These are phyloP conservation scores for Ogataea wickerhamii DNA, from an alignment of 805 yeast genomes.

Conservation along the genomic window DNA sequence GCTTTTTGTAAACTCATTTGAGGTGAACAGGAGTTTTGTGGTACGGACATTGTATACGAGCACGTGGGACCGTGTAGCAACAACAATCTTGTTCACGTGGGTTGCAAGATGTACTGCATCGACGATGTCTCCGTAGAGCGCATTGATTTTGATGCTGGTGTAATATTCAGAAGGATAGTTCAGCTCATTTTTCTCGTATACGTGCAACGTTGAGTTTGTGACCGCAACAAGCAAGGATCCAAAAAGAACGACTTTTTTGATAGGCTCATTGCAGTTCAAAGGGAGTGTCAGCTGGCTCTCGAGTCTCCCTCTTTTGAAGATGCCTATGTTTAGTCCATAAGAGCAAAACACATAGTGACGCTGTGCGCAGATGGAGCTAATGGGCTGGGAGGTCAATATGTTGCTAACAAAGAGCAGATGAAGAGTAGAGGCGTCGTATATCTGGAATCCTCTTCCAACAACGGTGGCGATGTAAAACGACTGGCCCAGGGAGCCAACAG, in stretches of 20 bases:
- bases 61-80: constrained; percentile 67
- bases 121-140: constrained; percentile 68
- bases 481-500: constrained; percentile 83
- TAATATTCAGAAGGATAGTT: constrained; percentile 62
- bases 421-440: constrained; percentile 85
- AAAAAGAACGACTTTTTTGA: constrained; percentile 57
- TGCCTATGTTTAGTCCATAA: constrained; percentile 66
- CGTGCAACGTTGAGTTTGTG: constrained; percentile 32
- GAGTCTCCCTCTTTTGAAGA: constrained; percentile 77
- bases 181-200: constrained; percentile 32
- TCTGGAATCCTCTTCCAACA: constrained; percentile 87
- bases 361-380: constrained; percentile 72
- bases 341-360: constrained; percentile 81
- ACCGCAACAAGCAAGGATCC: constrained; percentile 74
- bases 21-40: constrained; percentile 58
- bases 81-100: constrained; percentile 80
- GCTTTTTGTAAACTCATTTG: constrained; percentile 48
- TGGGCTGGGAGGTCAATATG: constrained; percentile 65
- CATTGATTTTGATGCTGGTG: constrained; percentile 55
- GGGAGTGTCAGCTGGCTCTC: constrained; percentile 39
- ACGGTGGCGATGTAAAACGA: constrained; percentile 85
- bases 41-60: constrained; percentile 72
- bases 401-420: constrained; percentile 84
- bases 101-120: constrained; percentile 83
- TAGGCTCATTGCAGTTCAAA: constrained; percentile 25